Percentiles rank a stretch among this genome's conserved stretches.
phyloP scores from a whole-genome alignment of 495 filamentous ascomycete genomes.

The Daldinia decipiens region DNA sequence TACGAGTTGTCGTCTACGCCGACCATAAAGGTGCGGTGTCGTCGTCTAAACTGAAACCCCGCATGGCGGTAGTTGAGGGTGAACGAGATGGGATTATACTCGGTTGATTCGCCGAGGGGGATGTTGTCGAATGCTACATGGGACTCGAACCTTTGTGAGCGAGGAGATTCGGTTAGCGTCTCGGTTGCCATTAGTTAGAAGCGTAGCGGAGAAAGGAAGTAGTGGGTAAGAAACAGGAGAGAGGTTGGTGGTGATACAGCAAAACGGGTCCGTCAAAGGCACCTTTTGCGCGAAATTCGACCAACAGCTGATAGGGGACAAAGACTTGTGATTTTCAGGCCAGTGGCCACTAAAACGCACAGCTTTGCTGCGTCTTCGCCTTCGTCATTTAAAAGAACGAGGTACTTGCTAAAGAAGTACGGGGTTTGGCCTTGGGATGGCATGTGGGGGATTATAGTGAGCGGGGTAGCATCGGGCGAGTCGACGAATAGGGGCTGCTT shows the following conservation, averaged over 20 bases:
- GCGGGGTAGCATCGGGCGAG: conserved; percentile 37
- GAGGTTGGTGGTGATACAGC: conserved; percentile 18
- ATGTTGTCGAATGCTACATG: conserved; percentile 96
- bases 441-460: conserved; percentile 39
- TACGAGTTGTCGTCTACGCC: conserved; percentile 96
- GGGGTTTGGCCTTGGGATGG: conserved; percentile 17
- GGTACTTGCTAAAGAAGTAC: conserved; percentile 35
- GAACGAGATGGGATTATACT: conserved; percentile 83
- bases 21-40: conserved; percentile 91
- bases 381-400: conserved; percentile 18
- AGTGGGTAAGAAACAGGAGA: conserved; percentile 4
- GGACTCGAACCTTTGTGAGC: conserved; percentile 63
- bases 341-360: conserved; percentile 34
- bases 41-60: conserved; percentile 83
- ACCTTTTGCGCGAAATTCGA: conserved; percentile 39
- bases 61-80: conserved; percentile 89
- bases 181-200: conserved; percentile 52
- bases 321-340: conserved; percentile 15
- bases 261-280: conserved; percentile 14
- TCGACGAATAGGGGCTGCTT: conserved; percentile 41
- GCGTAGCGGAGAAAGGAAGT: conserved; percentile 3
- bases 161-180: conserved; percentile 53
- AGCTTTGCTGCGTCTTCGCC: conserved; percentile 39
- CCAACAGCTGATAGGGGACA: conserved; percentile 2
- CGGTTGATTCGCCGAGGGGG: conserved; percentile 69